phyloP scores from a whole-genome alignment of 495 filamentous ascomycete genomes.

The Annulohypoxylon nitens region DNA sequence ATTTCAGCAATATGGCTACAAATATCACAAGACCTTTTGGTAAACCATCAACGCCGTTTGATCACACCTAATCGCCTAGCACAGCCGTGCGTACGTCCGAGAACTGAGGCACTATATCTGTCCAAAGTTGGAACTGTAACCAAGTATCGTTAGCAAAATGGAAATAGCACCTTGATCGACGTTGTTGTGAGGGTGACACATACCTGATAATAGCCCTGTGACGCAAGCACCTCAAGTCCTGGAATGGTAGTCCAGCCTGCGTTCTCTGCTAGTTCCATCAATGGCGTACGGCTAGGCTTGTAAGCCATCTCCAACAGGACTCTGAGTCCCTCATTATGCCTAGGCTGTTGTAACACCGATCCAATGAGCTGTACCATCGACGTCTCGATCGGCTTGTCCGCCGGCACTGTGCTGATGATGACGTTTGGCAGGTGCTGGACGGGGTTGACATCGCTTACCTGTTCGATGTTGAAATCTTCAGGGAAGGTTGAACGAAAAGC shows the following conservation, averaged over 20 bases:
- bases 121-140: conserved; percentile 79
- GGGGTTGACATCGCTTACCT: conserved; percentile 64
- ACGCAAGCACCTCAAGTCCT: conserved; percentile 89
- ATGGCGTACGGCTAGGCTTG: conserved; percentile 81
- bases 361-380: conserved; percentile 75
- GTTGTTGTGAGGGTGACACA: conserved; percentile 37
- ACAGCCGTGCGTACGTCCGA: conserved; percentile 70
- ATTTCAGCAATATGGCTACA: conserved; percentile 3
- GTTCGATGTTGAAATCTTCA: conserved; percentile 75
- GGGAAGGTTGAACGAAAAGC: conserved; percentile 80
- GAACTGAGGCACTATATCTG: conserved; percentile 78
- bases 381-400: conserved; percentile 84
- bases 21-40: conserved; percentile 4
- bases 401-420: conserved; percentile 91
- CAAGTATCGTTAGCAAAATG: conserved; percentile 30
- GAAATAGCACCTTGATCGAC: background rate
- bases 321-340: conserved; percentile 57
- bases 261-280: conserved; percentile 87
- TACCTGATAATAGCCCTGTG: conserved; percentile 84
- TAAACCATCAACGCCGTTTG: background rate
- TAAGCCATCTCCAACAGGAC: conserved; percentile 98
- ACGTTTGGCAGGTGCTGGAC: conserved; percentile 73
- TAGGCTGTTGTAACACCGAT: conserved; percentile 70
- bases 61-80: conserved; percentile 49
- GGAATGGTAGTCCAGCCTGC: conserved; percentile 88